Evolutionary conservation across 2,329 filamentous ascomycete species (phyloP).

Genomic region (Coniochaeta ligniaria): DNA sequence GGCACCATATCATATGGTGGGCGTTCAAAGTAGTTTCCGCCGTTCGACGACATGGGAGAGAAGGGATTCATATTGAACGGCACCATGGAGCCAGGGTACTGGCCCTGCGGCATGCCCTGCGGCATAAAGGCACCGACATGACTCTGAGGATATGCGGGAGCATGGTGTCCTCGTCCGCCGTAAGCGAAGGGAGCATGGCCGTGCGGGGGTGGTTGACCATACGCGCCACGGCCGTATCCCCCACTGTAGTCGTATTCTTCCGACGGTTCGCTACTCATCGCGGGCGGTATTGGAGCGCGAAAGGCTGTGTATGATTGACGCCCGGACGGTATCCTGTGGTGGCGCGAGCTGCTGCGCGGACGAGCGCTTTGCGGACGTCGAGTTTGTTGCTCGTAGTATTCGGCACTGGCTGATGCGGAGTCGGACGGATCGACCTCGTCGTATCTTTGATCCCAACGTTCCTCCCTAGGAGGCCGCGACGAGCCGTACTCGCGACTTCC

Average conservation of each 20-base stretch:
- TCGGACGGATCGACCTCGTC: conserved; percentile 51
- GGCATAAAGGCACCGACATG: conserved; percentile 37
- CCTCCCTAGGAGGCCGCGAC: conserved; percentile 27
- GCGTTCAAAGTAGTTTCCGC: conserved; percentile 33
- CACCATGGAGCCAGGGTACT: conserved; percentile 36
- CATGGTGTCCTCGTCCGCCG: conserved; percentile 16
- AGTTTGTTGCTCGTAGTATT: conserved; percentile 19
- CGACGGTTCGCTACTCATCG: conserved; percentile 56
- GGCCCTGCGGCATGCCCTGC: no score
- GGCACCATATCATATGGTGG: conserved; percentile 44
- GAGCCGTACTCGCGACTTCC: conserved; percentile 22
- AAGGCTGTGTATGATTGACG: conserved; percentile 18
- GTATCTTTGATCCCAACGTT: conserved; percentile 27
- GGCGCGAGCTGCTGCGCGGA: conserved; percentile 28
- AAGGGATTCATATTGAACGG: conserved; percentile 42
- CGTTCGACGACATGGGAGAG: conserved; percentile 29
- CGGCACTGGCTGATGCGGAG: conserved; percentile 44
- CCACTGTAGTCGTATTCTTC: conserved; percentile 47
- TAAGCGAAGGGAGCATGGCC: conserved; percentile 19
- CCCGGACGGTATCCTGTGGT: conserved; percentile 27
- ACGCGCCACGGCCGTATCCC: conserved; percentile 24
- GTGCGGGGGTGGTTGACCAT: conserved; percentile 21
- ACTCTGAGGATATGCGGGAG: conserved; percentile 37
- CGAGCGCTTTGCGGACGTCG: conserved; percentile 24
- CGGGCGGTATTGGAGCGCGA: conserved; percentile 29